A percentile compares a stretch with the other conserved stretches of the same genome.
These are phyloP conservation scores for Dryas drummondii DNA, from an alignment of 306 rosid species.

Conservation along the genomic window DNA sequence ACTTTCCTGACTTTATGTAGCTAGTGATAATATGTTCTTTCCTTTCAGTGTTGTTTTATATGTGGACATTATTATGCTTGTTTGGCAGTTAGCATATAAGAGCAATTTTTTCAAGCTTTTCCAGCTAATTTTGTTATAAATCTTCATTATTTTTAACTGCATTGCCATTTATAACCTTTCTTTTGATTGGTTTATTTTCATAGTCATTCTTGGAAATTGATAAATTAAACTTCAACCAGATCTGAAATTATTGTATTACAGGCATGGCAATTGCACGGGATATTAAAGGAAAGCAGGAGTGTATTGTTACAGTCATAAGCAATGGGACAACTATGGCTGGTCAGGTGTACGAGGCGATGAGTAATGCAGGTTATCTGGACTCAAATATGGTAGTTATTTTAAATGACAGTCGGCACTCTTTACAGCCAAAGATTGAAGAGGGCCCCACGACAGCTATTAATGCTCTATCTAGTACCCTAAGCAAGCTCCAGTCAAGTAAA, in stretches of 20 bases:
- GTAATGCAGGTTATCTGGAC: conserved; percentile 89
- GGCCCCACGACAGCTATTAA: conserved; percentile 66
- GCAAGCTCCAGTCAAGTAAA: conserved; percentile 86
- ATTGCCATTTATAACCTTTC: not conserved
- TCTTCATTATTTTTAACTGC: not conserved
- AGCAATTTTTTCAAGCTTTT: not conserved
- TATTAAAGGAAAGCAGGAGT: conserved; percentile 78
- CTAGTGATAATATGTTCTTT: not conserved
- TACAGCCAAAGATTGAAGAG: conserved; percentile 70
- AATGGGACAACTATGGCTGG: conserved; percentile 87
- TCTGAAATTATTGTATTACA: conserved; percentile 31
- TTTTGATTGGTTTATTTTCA: not conserved
- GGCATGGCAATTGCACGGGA: conserved; percentile 98
- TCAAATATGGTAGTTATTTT: conserved; percentile 82
- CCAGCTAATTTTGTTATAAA: not conserved
- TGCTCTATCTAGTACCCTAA: conserved; percentile 83
- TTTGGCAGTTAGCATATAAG: not conserved
- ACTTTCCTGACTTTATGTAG: not conserved
- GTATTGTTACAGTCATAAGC: conserved; percentile 72
- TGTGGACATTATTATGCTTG: not conserved
- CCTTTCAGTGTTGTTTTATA: not conserved
- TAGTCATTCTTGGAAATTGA: conserved; percentile 3
- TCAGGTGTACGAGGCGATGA: conserved; percentile 89
- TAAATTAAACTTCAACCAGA: not conserved
- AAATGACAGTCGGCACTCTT: conserved; percentile 84